Percentiles rank a stretch among this genome's conserved stretches.
phyloP scores from a whole-genome alignment of 2,329 filamentous ascomycete genomes.

The Clarireedia sp. region DNA sequence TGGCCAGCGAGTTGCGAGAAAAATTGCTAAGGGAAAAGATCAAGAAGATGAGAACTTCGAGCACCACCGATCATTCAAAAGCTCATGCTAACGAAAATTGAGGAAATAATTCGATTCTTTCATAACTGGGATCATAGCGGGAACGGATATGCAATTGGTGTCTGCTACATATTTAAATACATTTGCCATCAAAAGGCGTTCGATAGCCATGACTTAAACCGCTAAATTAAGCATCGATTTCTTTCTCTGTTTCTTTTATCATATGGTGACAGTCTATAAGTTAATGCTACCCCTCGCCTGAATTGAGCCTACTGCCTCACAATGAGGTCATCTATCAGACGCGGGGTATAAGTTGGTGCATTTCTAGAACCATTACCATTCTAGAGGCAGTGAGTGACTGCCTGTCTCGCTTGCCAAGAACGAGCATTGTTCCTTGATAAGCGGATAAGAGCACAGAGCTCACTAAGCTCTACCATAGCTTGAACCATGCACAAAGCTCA shows the following conservation, averaged over 20 bases:
- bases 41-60: conserved; percentile 48
- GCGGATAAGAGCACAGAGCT: conserved; percentile 5
- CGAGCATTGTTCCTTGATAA: neutral
- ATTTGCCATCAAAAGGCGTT: neutral
- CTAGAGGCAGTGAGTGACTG: no score
- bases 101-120: conserved; percentile 22
- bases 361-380: no score
- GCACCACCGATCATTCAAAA: conserved; percentile 30
- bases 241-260: no score
- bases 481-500: neutral
- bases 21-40: conserved; percentile 45
- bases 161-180: neutral
- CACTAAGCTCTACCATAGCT: neutral
- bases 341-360: neutral
- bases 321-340: no score
- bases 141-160: neutral
- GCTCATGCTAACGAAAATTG: conserved; percentile 41
- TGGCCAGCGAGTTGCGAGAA: conserved; percentile 40
- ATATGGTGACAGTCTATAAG: no score
- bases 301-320: no score
- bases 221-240: no score
- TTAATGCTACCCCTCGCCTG: no score
- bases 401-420: neutral
- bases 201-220: no score
- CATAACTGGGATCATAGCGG: neutral